phyloP scores from a whole-genome alignment of 2,329 filamentous ascomycete genomes.

The Podosphaera aphanis region DNA sequence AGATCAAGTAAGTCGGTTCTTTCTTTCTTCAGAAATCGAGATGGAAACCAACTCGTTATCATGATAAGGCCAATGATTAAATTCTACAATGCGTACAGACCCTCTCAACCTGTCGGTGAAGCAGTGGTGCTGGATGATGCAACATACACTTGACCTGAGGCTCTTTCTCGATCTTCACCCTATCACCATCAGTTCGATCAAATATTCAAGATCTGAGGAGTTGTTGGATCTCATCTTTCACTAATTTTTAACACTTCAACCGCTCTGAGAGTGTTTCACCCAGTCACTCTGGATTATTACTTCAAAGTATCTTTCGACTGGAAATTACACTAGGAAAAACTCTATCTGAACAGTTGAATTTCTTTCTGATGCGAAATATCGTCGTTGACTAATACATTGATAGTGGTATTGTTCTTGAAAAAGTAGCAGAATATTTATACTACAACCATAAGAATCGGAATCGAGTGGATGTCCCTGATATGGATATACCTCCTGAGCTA shows the following conservation, averaged over 20 bases:
- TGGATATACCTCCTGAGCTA: constrained; percentile 58
- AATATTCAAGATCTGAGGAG: too few species aligned
- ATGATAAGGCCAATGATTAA: constrained; percentile 14
- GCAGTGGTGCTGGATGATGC: constrained; percentile 16
- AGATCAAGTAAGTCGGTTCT: constrained; percentile 40
- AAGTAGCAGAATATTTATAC: constrained; percentile 63
- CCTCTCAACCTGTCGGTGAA: constrained; percentile 10
- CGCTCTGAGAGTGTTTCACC: too few species aligned
- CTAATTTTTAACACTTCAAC: too few species aligned
- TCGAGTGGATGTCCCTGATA: constrained; percentile 49
- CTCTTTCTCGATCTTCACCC: constrained; percentile 5
- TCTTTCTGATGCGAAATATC: background rate
- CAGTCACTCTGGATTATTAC: too few species aligned
- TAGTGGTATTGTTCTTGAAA: constrained; percentile 53
- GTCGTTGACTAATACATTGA: background rate
- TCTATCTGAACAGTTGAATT: too few species aligned
- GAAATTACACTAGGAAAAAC: too few species aligned
- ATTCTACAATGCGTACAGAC: constrained; percentile 14
- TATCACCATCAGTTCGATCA: too few species aligned
- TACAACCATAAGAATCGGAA: constrained; percentile 57
- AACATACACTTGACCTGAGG: constrained; percentile 43
- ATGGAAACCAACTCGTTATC: background rate
- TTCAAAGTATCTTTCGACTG: too few species aligned
- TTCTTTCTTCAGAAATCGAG: background rate
- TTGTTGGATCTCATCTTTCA: too few species aligned